Percentiles rank a stretch among this genome's conserved stretches.
These are phyloP conservation scores for Rhododendron simsii DNA, from an alignment of 148 eudicot species.

Conservation along the genomic window DNA sequence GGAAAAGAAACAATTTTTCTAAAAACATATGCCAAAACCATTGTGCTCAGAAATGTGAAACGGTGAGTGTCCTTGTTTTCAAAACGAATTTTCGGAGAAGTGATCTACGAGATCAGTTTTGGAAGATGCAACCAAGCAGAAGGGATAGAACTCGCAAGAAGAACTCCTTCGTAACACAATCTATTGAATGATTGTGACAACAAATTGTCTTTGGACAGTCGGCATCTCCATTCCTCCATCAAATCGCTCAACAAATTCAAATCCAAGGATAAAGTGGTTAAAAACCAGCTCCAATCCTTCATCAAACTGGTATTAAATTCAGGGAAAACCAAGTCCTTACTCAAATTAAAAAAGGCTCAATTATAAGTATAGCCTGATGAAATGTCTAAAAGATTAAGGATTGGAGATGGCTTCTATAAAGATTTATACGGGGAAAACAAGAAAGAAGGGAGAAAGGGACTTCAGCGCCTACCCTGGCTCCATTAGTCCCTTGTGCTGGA, in stretches of 20 bases:
- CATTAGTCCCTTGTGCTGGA: background rate
- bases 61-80: background rate
- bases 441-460: background rate
- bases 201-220: background rate
- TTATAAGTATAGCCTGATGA: background rate
- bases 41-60: background rate
- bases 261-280: background rate
- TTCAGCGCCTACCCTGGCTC: background rate
- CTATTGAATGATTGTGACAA: too few relatives aligned
- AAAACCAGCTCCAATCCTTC: background rate
- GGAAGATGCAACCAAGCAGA: background rate
- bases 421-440: background rate
- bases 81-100: background rate
- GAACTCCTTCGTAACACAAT: too few relatives aligned
- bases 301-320: background rate
- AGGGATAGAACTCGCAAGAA: background rate
- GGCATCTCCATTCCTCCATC: background rate
- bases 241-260: background rate
- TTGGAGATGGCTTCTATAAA: background rate
- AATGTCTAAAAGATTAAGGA: background rate
- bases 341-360: background rate
- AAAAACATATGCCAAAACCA: background rate
- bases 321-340: background rate
- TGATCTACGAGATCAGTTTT: background rate
- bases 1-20: background rate